A percentile compares a stretch with the other conserved stretches of the same genome.
phyloP scores from a whole-genome alignment of 805 yeast genomes.

The Yarrowia sp. region DNA sequence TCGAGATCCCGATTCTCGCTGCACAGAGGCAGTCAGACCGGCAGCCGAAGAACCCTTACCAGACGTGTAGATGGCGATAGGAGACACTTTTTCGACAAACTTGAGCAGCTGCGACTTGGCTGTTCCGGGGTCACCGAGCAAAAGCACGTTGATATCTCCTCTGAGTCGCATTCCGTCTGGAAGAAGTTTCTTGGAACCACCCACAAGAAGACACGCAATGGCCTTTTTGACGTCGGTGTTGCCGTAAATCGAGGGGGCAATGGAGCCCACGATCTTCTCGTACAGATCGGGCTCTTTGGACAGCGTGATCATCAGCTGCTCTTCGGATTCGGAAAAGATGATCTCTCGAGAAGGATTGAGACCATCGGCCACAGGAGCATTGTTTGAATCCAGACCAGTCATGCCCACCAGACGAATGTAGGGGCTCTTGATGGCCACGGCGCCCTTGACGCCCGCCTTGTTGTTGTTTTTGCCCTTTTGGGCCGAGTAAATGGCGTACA shows the following conservation, averaged over 20 bases:
- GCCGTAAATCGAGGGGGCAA: constrained; percentile 97
- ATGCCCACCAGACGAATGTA: constrained; percentile 87
- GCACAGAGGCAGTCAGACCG: constrained; percentile 98
- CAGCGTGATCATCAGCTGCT: constrained; percentile 82
- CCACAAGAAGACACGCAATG: constrained; percentile 87
- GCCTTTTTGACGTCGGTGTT: constrained; percentile 92
- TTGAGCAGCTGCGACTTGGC: constrained; percentile 96
- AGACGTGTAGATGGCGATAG: constrained; percentile 93
- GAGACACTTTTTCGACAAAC: constrained; percentile 93
- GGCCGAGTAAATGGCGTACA: constrained; percentile 87
- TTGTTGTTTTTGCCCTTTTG: constrained; percentile 56
- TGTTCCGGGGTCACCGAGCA: constrained; percentile 98
- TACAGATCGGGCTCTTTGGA: constrained; percentile 85
- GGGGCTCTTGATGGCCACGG: constrained; percentile 92
- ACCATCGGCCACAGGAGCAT: constrained; percentile 23
- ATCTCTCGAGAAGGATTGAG: constrained; percentile 55
- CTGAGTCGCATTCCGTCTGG: constrained; percentile 97
- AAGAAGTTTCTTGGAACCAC: constrained; percentile 88
- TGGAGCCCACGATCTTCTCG: constrained; percentile 82
- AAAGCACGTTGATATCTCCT: constrained; percentile 93
- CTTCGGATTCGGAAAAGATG: constrained; percentile 91
- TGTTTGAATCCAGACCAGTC: constrained; percentile 54
- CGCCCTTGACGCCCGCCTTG: constrained; percentile 48
- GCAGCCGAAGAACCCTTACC: constrained; percentile 99
- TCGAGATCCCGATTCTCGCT: constrained; percentile 81